These are phyloP conservation scores for Schizonepeta tenuifolia DNA, from an alignment of 257 asterid genomes.

Conservation along the genomic window DNA sequence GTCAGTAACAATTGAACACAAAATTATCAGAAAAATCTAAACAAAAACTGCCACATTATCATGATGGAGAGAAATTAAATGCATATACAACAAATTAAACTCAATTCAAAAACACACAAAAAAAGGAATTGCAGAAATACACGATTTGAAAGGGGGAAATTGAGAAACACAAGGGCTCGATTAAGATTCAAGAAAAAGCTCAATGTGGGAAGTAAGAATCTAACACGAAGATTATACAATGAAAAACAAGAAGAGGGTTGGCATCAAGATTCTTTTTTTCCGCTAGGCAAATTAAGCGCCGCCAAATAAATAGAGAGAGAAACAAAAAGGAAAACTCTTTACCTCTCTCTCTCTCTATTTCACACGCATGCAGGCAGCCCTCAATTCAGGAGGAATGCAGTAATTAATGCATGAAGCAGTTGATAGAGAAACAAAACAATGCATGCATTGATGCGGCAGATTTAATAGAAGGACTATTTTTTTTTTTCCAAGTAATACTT, in stretches of 20 bases:
- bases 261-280: constrained; percentile 19
- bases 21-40: not conserved
- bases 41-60: not conserved
- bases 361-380: not conserved
- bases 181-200: constrained; percentile 9
- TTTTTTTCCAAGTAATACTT: no score
- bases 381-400: no score
- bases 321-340: not conserved
- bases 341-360: not conserved
- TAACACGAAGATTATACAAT: constrained; percentile 1
- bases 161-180: not conserved
- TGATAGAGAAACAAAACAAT: not conserved
- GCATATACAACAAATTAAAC: not conserved
- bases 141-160: not conserved
- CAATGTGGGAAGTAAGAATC: not conserved
- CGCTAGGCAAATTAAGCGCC: constrained; percentile 40
- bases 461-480: no score
- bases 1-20: not conserved
- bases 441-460: constrained; percentile 14
- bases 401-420: no score
- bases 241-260: not conserved
- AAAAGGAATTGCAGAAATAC: not conserved
- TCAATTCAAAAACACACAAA: not conserved
- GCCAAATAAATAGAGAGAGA: constrained; percentile 30
- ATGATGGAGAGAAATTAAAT: constrained; percentile 1